Conservation (phyloP, 805 yeast species). For the Teunomyces pallodes region DNA sequence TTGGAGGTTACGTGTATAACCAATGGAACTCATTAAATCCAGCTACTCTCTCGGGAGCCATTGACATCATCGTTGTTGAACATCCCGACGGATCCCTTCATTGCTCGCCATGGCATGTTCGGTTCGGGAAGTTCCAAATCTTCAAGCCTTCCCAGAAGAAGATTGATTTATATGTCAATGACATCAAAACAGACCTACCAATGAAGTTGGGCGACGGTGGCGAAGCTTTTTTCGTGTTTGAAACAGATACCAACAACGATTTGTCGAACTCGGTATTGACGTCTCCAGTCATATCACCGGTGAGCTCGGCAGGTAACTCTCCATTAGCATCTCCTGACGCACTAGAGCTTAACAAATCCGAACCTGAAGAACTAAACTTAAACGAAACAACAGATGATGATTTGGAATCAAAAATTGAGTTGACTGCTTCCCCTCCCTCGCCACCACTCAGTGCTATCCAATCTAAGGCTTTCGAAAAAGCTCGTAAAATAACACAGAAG, state of each 20-base stretch:
- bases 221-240: slow-evolving; percentile 96
- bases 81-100: slow-evolving; percentile 77
- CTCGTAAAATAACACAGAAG: slow-evolving; percentile 60
- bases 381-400: slow-evolving; percentile 14
- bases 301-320: slow-evolving; percentile 55
- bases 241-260: slow-evolving; percentile 54
- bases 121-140: slow-evolving; percentile 93
- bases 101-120: slow-evolving; percentile 94
- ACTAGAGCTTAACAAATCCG: slow-evolving; percentile 9
- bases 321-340: slow-evolving; percentile 15
- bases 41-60: slow-evolving; percentile 93
- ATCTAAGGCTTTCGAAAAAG: slow-evolving; percentile 53
- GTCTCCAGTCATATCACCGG: slow-evolving; percentile 76
- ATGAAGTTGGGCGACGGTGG: slow-evolving; percentile 98
- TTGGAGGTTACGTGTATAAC: slow-evolving; percentile 90
- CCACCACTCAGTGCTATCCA: slow-evolving; percentile 16
- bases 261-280: slow-evolving; percentile 80
- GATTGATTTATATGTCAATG: slow-evolving; percentile 86
- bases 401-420: slow-evolving; percentile 28
- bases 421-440: slow-evolving; percentile 14
- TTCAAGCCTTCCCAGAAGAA: slow-evolving; percentile 93
- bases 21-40: slow-evolving; percentile 98
- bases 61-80: slow-evolving; percentile 92
- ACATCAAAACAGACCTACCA: slow-evolving; percentile 73
- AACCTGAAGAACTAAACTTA: slow-evolving; percentile 38